Evolutionary conservation across 1,139 yeast genomes (phyloP).

Genomic region (Pichia sp.): DNA sequence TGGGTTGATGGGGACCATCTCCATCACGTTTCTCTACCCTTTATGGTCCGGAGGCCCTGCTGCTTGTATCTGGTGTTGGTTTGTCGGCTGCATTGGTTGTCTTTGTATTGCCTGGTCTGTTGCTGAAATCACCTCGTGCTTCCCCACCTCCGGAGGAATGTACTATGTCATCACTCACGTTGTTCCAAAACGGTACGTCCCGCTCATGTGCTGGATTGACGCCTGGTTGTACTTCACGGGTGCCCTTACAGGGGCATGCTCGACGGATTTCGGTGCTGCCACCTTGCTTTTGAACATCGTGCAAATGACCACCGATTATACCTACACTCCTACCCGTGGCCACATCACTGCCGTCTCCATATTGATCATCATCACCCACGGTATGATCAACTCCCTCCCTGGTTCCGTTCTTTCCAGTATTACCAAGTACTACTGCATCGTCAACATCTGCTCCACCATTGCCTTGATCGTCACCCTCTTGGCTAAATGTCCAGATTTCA

Average conservation of each 20-base stretch:
- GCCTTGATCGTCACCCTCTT: conserved; percentile 35
- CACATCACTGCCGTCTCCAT: conserved; percentile 45
- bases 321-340: conserved; percentile 38
- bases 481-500: conserved; percentile 34
- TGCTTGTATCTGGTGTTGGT: conserved; percentile 71
- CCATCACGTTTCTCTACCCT: conserved; percentile 34
- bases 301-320: conserved; percentile 39
- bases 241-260: conserved; percentile 41
- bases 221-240: conserved; percentile 45
- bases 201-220: conserved; percentile 40
- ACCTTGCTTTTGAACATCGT: conserved; percentile 41
- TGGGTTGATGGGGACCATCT: conserved; percentile 36
- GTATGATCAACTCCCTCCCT: conserved; percentile 40
- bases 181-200: conserved; percentile 33
- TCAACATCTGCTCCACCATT: conserved; percentile 40
- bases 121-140: conserved; percentile 63
- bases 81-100: conserved; percentile 55
- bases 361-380: conserved; percentile 39
- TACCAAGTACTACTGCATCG: conserved; percentile 41
- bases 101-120: conserved; percentile 58
- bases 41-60: conserved; percentile 51
- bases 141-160: conserved; percentile 71
- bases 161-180: conserved; percentile 43
- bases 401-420: conserved; percentile 38
- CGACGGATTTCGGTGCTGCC: conserved; percentile 38